A percentile compares a stretch with the other conserved stretches of the same genome.
Evolutionary conservation across 805 yeast species (phyloP).

Genomic region (Candida pseudofarinosa): DNA sequence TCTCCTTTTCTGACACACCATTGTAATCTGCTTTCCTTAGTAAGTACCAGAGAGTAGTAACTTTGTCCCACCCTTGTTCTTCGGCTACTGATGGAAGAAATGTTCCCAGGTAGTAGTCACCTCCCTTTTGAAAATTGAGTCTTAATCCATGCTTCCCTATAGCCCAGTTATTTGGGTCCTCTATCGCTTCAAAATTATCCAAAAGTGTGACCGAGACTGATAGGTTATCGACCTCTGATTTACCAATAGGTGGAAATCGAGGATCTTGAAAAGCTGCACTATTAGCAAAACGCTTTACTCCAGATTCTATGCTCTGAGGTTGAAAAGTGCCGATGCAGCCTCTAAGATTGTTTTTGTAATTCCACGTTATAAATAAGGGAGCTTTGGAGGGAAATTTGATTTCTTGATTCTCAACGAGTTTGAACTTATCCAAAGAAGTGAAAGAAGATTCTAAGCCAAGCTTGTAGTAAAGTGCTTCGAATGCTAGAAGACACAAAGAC

Average conservation of each 20-base stretch:
- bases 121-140: conserved; percentile 44
- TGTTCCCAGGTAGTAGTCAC: conserved; percentile 59
- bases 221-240: conserved; percentile 48
- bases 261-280: conserved; percentile 69
- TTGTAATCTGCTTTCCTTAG: conserved; percentile 65
- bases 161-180: conserved; percentile 65
- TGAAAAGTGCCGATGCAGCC: conserved; percentile 95
- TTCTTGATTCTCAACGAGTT: conserved; percentile 7
- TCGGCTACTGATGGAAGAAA: conserved; percentile 87
- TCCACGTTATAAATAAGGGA: conserved; percentile 92
- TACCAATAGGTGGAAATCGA: conserved; percentile 64
- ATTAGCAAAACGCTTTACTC: conserved; percentile 59
- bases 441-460: conserved; percentile 13
- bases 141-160: conserved; percentile 81
- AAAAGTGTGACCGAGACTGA: conserved; percentile 63
- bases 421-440: conserved; percentile 9
- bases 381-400: conserved; percentile 19
- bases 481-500: conserved; percentile 36
- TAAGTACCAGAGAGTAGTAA: conserved; percentile 65
- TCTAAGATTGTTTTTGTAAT: conserved; percentile 49
- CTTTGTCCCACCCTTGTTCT: conserved; percentile 80
- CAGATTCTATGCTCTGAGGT: conserved; percentile 48
- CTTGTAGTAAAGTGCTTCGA: conserved; percentile 26
- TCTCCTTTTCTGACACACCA: conserved; percentile 10
- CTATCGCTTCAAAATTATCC: conserved; percentile 50